Conservation (phyloP, 768 basidiomycete species). For the Daedaleopsis nitida region DNA sequence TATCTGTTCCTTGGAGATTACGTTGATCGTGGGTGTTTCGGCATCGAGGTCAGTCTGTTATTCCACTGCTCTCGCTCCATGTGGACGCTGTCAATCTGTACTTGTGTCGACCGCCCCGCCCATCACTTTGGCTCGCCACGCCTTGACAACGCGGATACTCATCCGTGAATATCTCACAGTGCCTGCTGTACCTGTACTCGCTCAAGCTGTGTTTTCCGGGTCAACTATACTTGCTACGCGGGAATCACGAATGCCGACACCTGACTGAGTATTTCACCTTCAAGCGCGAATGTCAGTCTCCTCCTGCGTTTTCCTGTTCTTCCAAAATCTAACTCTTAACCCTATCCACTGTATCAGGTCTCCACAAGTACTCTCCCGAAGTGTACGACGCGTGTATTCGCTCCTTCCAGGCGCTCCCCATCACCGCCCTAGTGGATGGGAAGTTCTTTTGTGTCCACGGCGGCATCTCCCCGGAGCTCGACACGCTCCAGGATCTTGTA, state of each 20-base stretch:
- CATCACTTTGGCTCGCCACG: no score
- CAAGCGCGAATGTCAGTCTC: slow-evolving; percentile 92
- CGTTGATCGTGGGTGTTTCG: slow-evolving; percentile 94
- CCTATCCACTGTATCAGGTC: slow-evolving; percentile 46
- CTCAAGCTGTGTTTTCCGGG: slow-evolving; percentile 90
- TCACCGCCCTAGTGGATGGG: slow-evolving; percentile 89
- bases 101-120: not conserved
- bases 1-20: slow-evolving; percentile 98
- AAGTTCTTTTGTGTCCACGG: slow-evolving; percentile 99
- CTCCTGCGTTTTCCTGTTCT: not conserved
- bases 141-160: not conserved
- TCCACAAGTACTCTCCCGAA: slow-evolving; percentile 84
- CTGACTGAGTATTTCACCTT: slow-evolving; percentile 98
- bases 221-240: slow-evolving; percentile 81
- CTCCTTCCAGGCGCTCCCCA: slow-evolving; percentile 87
- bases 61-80: not conserved
- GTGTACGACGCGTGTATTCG: slow-evolving; percentile 93
- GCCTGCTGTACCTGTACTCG: slow-evolving; percentile 89
- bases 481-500: slow-evolving; percentile 74
- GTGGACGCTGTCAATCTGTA: not conserved
- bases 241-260: slow-evolving; percentile 97
- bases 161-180: slow-evolving; percentile 44
- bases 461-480: slow-evolving; percentile 86
- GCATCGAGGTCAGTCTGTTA: slow-evolving; percentile 57
- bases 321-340: no score